Evolutionary conservation across 164 flowering plant species (phyloP), one percentile per base, ranked within the genome.

Genomic region (Chloranthus sessilifolius): DNA sequence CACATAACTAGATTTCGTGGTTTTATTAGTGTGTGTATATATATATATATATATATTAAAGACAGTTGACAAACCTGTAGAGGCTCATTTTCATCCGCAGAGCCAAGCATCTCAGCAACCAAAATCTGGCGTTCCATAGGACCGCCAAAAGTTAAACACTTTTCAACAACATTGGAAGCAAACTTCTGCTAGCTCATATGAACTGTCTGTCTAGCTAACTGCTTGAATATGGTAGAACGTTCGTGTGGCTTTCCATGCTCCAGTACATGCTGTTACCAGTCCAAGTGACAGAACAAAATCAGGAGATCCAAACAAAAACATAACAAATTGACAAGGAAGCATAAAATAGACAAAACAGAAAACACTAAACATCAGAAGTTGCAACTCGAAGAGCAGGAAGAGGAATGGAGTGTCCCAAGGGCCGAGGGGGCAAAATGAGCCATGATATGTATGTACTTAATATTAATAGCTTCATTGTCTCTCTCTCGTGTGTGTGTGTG

Each of bases 131-230:
- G 85, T 59, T 85, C 95, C 7, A 50, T 58, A 22, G 77, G 75
- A 60, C 71, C 71, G 52, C 95, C 89, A 72, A 76, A 88, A 17
- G 77, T 66, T 31, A 85, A 72, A 65, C 95, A 83, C 57, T 88
- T 88, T 68, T 88, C 96, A 12, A 88, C 74, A 35, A 88, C 96
- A 65, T 87, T 87, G 9, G 96, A 87, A 29, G 96, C 92, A 70
- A 84, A 87, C 54, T 87, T 87, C 68, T 87, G 96, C 66, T 84
- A 92, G 60, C 96, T 88, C 96, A 88, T 88, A 47, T 77, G 81
- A 65, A 88, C 95, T 46, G 83, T 85, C 62, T 88, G 77, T 22
- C 89, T 95, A 47, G 81, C 74, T 51, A 88, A 54, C 45, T 79
- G 63, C 47, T 42, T 65, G 11, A 88, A 85, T 28, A 88, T 81